phyloP scores from a whole-genome alignment of 1,284 basidiomycete species.

The Apiotrichum domesticum region DNA sequence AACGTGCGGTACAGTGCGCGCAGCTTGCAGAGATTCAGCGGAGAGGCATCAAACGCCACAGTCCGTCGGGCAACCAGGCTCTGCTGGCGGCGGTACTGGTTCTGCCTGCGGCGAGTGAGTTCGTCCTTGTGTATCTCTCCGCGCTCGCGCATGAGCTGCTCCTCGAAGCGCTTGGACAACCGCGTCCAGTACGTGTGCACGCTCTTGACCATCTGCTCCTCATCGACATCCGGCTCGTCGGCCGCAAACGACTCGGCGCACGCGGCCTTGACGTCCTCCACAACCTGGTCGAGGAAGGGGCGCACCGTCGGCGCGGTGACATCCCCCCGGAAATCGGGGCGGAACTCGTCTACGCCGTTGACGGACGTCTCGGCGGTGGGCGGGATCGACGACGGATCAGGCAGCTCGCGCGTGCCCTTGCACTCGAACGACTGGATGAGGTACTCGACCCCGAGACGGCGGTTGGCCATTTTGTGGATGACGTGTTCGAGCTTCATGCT shows the following conservation, averaged over 20 bases:
- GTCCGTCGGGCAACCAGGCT: conserved; percentile 38
- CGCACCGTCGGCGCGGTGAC: conserved; percentile 20
- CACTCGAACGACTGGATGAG: conserved; percentile 29
- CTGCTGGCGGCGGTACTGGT: conserved; percentile 44
- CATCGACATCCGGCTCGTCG: conserved; percentile 30
- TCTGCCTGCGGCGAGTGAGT: conserved; percentile 39
- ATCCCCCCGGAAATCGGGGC: conserved; percentile 36
- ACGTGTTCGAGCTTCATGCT: conserved; percentile 45
- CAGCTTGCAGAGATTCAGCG: conserved; percentile 39
- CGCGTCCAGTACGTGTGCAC: conserved; percentile 43
- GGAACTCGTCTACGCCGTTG: conserved; percentile 35
- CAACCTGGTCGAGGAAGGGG: conserved; percentile 35
- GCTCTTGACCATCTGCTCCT: conserved; percentile 29
- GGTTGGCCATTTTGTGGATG: conserved; percentile 43
- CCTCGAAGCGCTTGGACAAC: conserved; percentile 37
- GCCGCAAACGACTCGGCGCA: conserved; percentile 22
- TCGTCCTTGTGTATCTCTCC: conserved; percentile 43
- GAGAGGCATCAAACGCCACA: conserved; percentile 39
- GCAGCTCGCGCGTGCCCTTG: conserved; percentile 31
- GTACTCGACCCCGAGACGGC: conserved; percentile 42
- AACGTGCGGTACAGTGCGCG: conserved; percentile 43
- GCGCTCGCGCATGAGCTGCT: conserved; percentile 33
- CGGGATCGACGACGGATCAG: conserved; percentile 25
- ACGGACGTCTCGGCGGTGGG: conserved; percentile 24
- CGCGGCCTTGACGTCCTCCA: conserved; percentile 26